phyloP scores from a whole-genome alignment of 345 rosid genomes.

The Lagerstroemia speciosa region DNA sequence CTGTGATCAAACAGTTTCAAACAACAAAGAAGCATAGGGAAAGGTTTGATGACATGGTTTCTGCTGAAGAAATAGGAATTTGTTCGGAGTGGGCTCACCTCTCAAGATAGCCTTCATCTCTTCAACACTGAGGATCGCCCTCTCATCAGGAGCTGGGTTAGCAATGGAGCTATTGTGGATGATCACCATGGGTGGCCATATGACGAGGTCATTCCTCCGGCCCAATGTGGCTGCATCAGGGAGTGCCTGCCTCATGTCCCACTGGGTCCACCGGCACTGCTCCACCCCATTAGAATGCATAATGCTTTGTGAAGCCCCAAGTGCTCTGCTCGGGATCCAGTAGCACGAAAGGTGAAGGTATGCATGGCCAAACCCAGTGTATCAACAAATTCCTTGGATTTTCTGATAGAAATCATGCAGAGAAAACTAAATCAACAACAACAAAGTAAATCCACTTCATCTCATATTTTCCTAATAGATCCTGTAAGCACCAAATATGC shows the following conservation, averaged over 20 bases:
- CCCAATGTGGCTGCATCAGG: slow-evolving; percentile 26
- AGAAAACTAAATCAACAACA: background rate
- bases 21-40: slow-evolving; percentile 10
- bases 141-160: slow-evolving; percentile 19
- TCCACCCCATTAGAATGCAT: slow-evolving; percentile 49
- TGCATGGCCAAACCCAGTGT: slow-evolving; percentile 34
- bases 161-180: slow-evolving; percentile 36
- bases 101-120: slow-evolving; percentile 23
- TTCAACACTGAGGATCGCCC: slow-evolving; percentile 22
- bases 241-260: slow-evolving; percentile 17
- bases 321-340: slow-evolving; percentile 36
- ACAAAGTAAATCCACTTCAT: background rate
- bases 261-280: slow-evolving; percentile 6
- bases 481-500: background rate
- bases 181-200: slow-evolving; percentile 47
- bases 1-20: slow-evolving; percentile 18
- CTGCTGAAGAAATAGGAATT: background rate
- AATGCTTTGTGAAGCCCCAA: slow-evolving; percentile 48
- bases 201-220: slow-evolving; percentile 40
- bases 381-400: slow-evolving; percentile 28
- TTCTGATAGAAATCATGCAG: slow-evolving; percentile 17
- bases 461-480: no score
- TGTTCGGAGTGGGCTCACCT: slow-evolving; percentile 22
- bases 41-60: background rate
- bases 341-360: slow-evolving; percentile 19